A percentile compares a stretch with the other conserved stretches of the same genome.
phyloP scores from a whole-genome alignment of 208 protist species.

The Leishmania lainsoni region DNA sequence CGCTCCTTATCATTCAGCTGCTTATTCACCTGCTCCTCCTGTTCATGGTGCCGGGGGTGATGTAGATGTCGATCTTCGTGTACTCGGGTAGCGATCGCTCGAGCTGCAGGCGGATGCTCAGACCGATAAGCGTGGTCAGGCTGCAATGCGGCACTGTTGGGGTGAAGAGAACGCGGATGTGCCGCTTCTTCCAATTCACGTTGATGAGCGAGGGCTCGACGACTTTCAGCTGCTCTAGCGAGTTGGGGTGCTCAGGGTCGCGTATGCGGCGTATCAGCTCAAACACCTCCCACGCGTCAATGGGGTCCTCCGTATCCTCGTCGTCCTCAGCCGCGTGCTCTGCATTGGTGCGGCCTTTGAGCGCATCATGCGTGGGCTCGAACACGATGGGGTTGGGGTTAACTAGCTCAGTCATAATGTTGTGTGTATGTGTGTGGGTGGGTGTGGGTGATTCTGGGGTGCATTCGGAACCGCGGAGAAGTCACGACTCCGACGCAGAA shows the following conservation, averaged over 20 bases:
- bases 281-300: constrained; percentile 96
- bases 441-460: neutral
- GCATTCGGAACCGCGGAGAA: neutral
- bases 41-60: constrained; percentile 94
- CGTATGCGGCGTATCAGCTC: constrained; percentile 96
- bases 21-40: constrained; percentile 98
- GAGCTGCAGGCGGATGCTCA: constrained; percentile 97
- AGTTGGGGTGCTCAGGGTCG: constrained; percentile 98
- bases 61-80: constrained; percentile 95
- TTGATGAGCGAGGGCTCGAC: constrained; percentile 89
- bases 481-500: neutral
- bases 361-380: constrained; percentile 18
- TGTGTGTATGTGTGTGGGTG: too few relatives aligned
- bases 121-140: constrained; percentile 98
- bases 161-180: constrained; percentile 95
- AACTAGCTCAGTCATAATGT: constrained; percentile 39
- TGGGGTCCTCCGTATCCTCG: constrained; percentile 66
- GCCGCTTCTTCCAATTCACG: constrained; percentile 74
- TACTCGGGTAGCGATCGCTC: constrained; percentile 92
- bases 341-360: constrained; percentile 32
- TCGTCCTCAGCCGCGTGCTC: constrained; percentile 59
- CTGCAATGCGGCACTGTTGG: constrained; percentile 99
- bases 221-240: constrained; percentile 98
- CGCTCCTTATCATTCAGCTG: constrained; percentile 99
- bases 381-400: constrained; percentile 80